Base-by-base conservation (phyloP, 768 basidiomycete genomes). In the Termitomyces sp. region DNA sequence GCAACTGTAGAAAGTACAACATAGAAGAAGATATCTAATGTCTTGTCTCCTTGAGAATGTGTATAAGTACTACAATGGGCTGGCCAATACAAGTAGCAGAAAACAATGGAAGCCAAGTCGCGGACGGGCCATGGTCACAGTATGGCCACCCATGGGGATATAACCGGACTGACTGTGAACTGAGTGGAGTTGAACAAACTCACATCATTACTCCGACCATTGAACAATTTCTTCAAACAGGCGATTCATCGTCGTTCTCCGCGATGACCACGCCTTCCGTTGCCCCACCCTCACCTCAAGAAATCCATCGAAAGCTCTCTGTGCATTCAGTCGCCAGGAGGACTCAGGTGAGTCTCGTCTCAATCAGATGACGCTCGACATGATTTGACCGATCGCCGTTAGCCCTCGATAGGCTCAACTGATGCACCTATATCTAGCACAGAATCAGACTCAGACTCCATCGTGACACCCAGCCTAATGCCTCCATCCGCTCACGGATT, bases 381-480 rank as follows among this genome's bases (percentile, higher is more conserved):
- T 50, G 36, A 36, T 20, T 40, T 63, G 55, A 57, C 50, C 53
- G 32, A 35, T 47, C 57, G 18, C 44, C 30, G 40, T 56, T 56
- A 70, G 69, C 66, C 69, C 5, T 55, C 69, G 16, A 59, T 51
- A 58, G 57, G 61, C 26, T 62, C 65, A 33, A 61, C 55, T n/a
- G 66, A 63, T 32, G 57, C 65, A 23, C 57, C 65, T 14, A 77
- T 87, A 14, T 90, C 90, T 57, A 88, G 89, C 38, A 89, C 86
- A 58, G 91, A 93, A 71, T 91, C 89, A n/a, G 91, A 93, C 71
- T 92, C 90, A 43, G 91, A 93, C 73, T 88, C 89, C 6, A 76
- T 83, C 57, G 66, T 84, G 61, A 74, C 80, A 0, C 82, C 86
- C 36, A 88, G 88, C 63, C 64, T 79, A 40, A 67, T 75, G 50